Percentiles rank a stretch among this genome's conserved stretches.
These are phyloP conservation scores for Fusarium sp. DNA, from an alignment of 2,329 filamentous ascomycete species.

Conservation along the genomic window DNA sequence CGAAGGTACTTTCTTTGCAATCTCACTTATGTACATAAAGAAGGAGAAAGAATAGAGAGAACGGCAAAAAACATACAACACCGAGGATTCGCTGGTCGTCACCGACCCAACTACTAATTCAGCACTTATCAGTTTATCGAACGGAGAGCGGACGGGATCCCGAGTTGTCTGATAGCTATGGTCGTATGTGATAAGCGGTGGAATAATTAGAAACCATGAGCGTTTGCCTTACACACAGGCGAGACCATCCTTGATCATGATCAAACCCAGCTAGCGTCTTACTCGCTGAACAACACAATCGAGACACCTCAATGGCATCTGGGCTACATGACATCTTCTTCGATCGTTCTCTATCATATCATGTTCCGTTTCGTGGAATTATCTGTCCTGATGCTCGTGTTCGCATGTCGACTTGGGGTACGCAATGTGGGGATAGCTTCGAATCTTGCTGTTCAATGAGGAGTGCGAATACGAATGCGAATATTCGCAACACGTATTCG, in stretches of 20 bases:
- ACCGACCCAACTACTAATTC: background rate
- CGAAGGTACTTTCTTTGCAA: no score
- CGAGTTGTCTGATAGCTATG: slow-evolving; percentile 39
- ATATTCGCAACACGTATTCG: slow-evolving; percentile 17
- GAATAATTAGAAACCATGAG: background rate
- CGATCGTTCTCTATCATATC: no score
- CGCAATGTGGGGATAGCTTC: slow-evolving; percentile 14
- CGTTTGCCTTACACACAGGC: no score
- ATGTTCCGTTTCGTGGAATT: no score
- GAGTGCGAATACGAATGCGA: slow-evolving; percentile 39
- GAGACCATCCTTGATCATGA: no score
- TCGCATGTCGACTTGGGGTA: background rate
- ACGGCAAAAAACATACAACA: slow-evolving; percentile 30
- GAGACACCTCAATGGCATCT: no score
- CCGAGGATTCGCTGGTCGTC: slow-evolving; percentile 41
- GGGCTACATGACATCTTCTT: no score
- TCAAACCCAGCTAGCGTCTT: no score
- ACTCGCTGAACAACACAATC: no score
- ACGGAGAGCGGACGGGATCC: slow-evolving; percentile 34
- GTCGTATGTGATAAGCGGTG: slow-evolving; percentile 20
- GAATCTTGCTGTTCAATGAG: background rate
- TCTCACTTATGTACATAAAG: no score
- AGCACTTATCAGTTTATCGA: no score
- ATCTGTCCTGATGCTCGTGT: background rate
- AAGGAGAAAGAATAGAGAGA: background rate